Evolutionary conservation across 2,329 filamentous ascomycete species (phyloP).

Genomic region (Sporothrix curviconia): DNA sequence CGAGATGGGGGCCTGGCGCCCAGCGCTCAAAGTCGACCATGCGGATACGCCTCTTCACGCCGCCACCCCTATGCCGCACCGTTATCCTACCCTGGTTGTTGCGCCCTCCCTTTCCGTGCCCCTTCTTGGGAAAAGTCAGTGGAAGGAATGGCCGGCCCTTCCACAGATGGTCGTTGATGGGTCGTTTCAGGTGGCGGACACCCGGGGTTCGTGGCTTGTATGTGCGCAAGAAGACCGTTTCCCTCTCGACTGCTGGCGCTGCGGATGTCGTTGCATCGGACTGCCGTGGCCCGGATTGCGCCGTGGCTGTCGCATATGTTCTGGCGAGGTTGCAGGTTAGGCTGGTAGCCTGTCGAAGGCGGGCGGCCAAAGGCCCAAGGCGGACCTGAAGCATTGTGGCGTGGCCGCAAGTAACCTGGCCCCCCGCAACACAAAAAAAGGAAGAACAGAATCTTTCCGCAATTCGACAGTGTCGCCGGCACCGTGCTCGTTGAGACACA

Average conservation of each 20-base stretch:
- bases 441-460: too few species aligned
- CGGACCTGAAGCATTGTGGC: slow-evolving; percentile 59
- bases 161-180: slow-evolving; percentile 95
- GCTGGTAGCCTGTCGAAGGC: slow-evolving; percentile 15
- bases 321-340: slow-evolving; percentile 17
- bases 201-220: slow-evolving; percentile 94
- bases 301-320: slow-evolving; percentile 21
- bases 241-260: slow-evolving; percentile 21
- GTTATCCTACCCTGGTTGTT: slow-evolving; percentile 83
- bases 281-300: slow-evolving; percentile 4
- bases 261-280: neutral
- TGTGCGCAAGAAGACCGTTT: slow-evolving; percentile 58
- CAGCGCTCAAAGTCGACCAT: slow-evolving; percentile 82
- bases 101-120: slow-evolving; percentile 84
- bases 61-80: slow-evolving; percentile 86
- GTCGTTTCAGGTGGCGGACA: slow-evolving; percentile 81
- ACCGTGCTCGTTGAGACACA: too few species aligned
- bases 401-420: too few species aligned
- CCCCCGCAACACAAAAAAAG: too few species aligned
- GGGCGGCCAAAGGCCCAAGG: slow-evolving; percentile 42
- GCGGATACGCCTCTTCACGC: slow-evolving; percentile 83
- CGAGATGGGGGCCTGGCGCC: slow-evolving; percentile 72
- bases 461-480: too few species aligned
- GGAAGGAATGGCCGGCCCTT: slow-evolving; percentile 78
- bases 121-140: slow-evolving; percentile 87